phyloP scores from a whole-genome alignment of 331 rosid species.

The Arachis monticola region DNA sequence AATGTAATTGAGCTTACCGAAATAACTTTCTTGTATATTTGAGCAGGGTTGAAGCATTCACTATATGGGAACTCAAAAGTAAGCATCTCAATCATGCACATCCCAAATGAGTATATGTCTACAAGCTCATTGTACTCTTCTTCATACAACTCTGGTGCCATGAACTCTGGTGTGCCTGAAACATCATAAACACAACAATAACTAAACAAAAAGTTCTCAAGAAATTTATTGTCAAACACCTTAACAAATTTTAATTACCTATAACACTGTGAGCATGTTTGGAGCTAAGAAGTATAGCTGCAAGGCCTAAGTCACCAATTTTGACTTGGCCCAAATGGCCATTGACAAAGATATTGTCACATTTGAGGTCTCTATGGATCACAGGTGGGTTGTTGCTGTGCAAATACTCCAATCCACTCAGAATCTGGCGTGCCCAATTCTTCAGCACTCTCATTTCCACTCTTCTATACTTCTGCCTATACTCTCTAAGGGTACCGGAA shows the following conservation, averaged over 20 bases:
- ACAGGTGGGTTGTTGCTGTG: constrained; percentile 79
- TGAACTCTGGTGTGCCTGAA: constrained; percentile 90
- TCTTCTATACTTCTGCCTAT: constrained; percentile 61
- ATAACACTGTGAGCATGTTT: constrained; percentile 84
- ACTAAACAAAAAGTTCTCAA: too few relatives aligned
- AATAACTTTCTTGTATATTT: constrained; percentile 92
- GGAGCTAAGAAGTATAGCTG: constrained; percentile 73
- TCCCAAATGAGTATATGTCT: constrained; percentile 86
- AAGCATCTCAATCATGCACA: constrained; percentile 91
- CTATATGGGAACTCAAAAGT: constrained; percentile 83
- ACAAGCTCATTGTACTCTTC: constrained; percentile 85
- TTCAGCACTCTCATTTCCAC: constrained; percentile 68
- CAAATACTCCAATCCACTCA: constrained; percentile 71
- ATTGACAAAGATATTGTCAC: constrained; percentile 87
- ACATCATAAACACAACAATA: too few relatives aligned
- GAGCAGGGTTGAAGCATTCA: constrained; percentile 94
- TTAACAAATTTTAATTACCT: constrained; percentile 43
- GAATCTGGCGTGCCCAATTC: constrained; percentile 82
- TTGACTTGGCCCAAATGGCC: constrained; percentile 91
- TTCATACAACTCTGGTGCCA: constrained; percentile 96
- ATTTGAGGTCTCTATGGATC: constrained; percentile 89
- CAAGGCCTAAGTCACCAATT: constrained; percentile 91
- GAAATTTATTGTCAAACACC: too few relatives aligned
- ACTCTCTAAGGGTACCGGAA: constrained; percentile 95
- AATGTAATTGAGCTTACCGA: constrained; percentile 53